Percentiles rank a stretch among this genome's conserved stretches.
Evolutionary conservation across 108 stramenopile species (phyloP).

Genomic region (Cyclostephanos tholiformis): DNA sequence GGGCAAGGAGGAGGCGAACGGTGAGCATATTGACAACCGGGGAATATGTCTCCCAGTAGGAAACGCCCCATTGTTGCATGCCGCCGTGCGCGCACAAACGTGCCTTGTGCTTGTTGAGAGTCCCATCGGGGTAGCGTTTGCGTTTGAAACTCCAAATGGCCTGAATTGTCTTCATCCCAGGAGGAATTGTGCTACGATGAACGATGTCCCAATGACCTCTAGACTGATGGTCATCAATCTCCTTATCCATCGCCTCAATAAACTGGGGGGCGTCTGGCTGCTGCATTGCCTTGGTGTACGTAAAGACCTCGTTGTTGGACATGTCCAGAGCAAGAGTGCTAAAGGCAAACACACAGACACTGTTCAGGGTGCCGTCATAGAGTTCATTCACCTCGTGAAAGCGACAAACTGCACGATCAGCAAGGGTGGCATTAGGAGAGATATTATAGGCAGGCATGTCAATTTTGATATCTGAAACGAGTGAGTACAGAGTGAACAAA

Average conservation of each 20-base stretch:
- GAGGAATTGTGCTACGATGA: conserved; percentile 6
- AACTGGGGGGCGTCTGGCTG: conserved; percentile 13
- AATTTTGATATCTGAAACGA: neutral
- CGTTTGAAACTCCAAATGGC: conserved; percentile 22
- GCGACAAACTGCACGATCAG: neutral
- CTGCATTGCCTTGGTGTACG: conserved; percentile 21
- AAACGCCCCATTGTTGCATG: too few relatives aligned
- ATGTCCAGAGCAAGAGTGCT: neutral
- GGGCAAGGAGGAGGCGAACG: conserved; percentile 1
- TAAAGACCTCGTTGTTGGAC: conserved; percentile 1
- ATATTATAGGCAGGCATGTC: neutral
- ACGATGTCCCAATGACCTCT: conserved; percentile 10
- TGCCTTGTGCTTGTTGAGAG: conserved; percentile 13
- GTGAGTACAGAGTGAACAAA: neutral
- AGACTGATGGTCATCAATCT: conserved; percentile 3
- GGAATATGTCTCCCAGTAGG: too few relatives aligned
- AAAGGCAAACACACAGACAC: neutral
- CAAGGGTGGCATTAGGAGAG: neutral
- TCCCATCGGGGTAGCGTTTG: conserved; percentile 1
- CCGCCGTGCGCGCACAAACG: too few relatives aligned
- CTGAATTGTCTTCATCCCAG: too few relatives aligned
- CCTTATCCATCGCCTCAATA: neutral
- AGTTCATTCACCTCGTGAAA: conserved; percentile 12
- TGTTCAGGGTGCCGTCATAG: conserved; percentile 12
- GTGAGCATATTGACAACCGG: too few relatives aligned